These are phyloP conservation scores for Diaporthe destruens DNA, from an alignment of 2,329 filamentous ascomycete species.

Conservation along the genomic window DNA sequence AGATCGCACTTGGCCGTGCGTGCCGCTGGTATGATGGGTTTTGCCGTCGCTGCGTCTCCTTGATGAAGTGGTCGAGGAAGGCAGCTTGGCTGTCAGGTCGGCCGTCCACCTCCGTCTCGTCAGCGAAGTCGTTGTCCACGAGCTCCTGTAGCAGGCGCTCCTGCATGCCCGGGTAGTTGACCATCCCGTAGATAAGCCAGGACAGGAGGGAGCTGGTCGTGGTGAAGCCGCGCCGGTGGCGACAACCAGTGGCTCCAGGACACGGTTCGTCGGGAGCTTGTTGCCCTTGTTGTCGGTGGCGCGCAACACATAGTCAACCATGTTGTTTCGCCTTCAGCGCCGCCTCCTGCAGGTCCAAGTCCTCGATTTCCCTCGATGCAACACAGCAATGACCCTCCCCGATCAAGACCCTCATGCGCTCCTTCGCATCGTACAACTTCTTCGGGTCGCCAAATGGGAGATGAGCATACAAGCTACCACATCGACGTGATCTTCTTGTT, in stretches of 20 bases:
- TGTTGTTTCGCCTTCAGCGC: constrained; percentile 61
- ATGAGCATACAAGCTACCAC: constrained; percentile 66
- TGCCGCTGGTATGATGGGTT: constrained; percentile 71
- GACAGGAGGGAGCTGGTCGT: constrained; percentile 70
- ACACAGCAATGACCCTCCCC: constrained; percentile 54
- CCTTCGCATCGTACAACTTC: constrained; percentile 52
- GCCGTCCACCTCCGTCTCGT: constrained; percentile 59
- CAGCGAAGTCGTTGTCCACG: constrained; percentile 60
- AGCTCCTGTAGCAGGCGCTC: constrained; percentile 70
- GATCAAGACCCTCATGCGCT: constrained; percentile 53
- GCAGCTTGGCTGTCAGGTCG: constrained; percentile 61
- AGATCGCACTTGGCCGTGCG: constrained; percentile 68
- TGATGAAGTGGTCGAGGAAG: constrained; percentile 70
- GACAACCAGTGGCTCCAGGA: constrained; percentile 59
- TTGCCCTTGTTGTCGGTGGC: constrained; percentile 67
- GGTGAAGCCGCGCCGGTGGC: constrained; percentile 71
- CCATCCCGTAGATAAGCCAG: constrained; percentile 68
- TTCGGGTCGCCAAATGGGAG: constrained; percentile 70
- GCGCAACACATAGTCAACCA: constrained; percentile 64
- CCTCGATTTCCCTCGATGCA: constrained; percentile 54
- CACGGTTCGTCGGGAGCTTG: constrained; percentile 61
- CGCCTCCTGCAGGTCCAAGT: constrained; percentile 61
- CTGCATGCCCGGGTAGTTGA: constrained; percentile 67
- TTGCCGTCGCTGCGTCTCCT: constrained; percentile 71
- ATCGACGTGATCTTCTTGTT: constrained; percentile 70